Conservation (phyloP, 2,329 filamentous ascomycete species). For the Ceratocystis harringtonii region DNA sequence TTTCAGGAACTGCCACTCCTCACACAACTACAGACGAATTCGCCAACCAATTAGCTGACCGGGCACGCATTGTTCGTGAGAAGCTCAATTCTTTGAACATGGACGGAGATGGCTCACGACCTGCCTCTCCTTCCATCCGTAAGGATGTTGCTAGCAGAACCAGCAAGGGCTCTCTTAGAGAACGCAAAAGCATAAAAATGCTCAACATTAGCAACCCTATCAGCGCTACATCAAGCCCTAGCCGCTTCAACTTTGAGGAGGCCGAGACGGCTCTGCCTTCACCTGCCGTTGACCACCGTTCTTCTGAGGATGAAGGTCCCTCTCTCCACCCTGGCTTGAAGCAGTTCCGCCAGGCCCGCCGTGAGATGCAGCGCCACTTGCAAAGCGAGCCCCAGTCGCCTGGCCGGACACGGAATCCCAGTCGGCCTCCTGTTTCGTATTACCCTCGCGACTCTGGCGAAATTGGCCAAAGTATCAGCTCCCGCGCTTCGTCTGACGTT, state of each 20-base stretch:
- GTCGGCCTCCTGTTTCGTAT: slow-evolving; percentile 32
- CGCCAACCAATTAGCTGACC: slow-evolving; percentile 54
- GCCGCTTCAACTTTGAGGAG: slow-evolving; percentile 22
- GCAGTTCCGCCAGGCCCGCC: slow-evolving; percentile 42
- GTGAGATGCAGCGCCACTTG: slow-evolving; percentile 37
- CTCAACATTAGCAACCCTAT: slow-evolving; percentile 37
- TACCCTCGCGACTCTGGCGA: slow-evolving; percentile 22
- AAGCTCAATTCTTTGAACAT: slow-evolving; percentile 50
- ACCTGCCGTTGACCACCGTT: slow-evolving; percentile 20
- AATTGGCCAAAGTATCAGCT: slow-evolving; percentile 19
- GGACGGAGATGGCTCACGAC: slow-evolving; percentile 36
- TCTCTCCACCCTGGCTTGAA: slow-evolving; percentile 36
- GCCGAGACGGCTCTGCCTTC: slow-evolving; percentile 10
- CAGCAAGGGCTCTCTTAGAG: slow-evolving; percentile 50
- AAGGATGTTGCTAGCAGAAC: slow-evolving; percentile 44
- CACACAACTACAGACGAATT: slow-evolving; percentile 42
- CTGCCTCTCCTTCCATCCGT: slow-evolving; percentile 24
- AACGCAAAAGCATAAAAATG: slow-evolving; percentile 46
- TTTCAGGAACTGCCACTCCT: background rate
- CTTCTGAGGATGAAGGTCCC: slow-evolving; percentile 26
- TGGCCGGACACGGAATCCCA: slow-evolving; percentile 32
- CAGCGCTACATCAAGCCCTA: slow-evolving; percentile 28
- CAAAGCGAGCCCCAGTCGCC: slow-evolving; percentile 36
- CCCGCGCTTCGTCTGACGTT: slow-evolving; percentile 27
- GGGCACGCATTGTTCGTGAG: slow-evolving; percentile 57